Conservation (phyloP, 345 rosid species). For the Acer campestre region DNA sequence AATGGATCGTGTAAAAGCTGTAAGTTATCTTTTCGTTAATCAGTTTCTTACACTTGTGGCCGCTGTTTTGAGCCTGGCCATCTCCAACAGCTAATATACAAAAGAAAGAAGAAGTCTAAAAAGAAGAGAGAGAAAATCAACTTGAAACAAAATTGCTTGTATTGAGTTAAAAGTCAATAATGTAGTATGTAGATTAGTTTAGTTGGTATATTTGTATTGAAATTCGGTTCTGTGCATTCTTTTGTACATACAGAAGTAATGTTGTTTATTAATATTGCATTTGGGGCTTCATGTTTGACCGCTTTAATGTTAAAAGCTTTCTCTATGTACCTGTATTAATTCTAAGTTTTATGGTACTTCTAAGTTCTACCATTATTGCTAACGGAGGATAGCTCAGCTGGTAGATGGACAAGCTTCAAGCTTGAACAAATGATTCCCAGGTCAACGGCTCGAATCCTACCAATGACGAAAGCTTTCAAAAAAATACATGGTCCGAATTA, state of each 20-base stretch:
- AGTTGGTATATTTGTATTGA: constrained; percentile 30
- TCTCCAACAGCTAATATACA: constrained; percentile 16
- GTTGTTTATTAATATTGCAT: constrained; percentile 13
- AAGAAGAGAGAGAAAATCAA: neutral
- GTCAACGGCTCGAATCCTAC: no score
- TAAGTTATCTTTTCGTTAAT: constrained; percentile 13
- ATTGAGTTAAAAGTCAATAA: constrained; percentile 15
- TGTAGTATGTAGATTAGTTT: constrained; percentile 29
- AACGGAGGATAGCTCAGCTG: no score
- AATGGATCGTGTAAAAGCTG: constrained; percentile 16
- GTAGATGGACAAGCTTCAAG: no score
- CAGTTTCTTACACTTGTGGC: constrained; percentile 23
- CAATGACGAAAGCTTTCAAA: no score
- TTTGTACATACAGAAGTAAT: constrained; percentile 44
- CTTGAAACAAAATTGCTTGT: constrained; percentile 17
- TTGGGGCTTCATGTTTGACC: constrained; percentile 12
- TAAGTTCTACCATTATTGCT: no score
- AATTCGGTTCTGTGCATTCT: constrained; percentile 50
- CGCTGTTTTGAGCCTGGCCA: constrained; percentile 28
- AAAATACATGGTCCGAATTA: no score
- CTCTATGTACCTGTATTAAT: neutral
- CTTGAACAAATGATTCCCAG: no score
- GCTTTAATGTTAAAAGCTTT: neutral
- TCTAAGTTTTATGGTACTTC: neutral
- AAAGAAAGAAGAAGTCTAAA: constrained; percentile 5